Base-by-base conservation (phyloP, 164 flowering plant genomes). In the Protea cynaroides region DNA sequence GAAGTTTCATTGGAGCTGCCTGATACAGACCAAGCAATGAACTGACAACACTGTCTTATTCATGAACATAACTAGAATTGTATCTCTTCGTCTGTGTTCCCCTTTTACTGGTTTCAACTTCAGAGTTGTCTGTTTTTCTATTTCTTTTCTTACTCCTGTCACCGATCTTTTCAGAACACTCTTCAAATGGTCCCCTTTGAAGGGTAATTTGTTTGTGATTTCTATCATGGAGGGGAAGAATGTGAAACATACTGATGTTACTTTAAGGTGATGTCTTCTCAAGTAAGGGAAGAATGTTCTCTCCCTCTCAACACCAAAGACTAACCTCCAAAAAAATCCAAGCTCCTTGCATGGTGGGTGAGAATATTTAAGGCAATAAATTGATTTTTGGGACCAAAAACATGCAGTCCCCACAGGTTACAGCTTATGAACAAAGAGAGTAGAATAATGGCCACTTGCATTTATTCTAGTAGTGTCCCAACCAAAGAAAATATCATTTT, bases 271-370 rank as follows among this genome's bases (percentile, higher is more conserved):
- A 40, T n/a, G 62, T 59, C 63, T 37, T 59, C 15, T 10, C 23
- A 3, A 17, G n/a, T 10, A 50, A 38, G 19, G 18, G 49, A 64
- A 29, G 58, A 63, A 36, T 10, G 36, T 51, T 9, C 18, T 7
- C 56, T 29, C 38, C 19, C 15, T 37, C 22, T 15, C 55, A 44
- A 29, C 4, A 37, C 61, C 61, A 29, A 14, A 29, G 10, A 37
- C 61, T 46, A 29, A 14, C 61, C 36, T 58, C 44, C 44, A 21
- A 54, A 38, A 38, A 61, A 61, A 43, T 55, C 56, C 56, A 46
- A 51, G 71, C 24, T 61, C 73, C 72, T 69, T 57, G 78, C 34
- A 29, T 29, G 34, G 78, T 72, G 73, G 63, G 63, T 56, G 52
- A 50, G 57, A 34, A 36, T 37, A 12, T 67, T 43, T 60, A 65